A percentile compares a stretch with the other conserved stretches of the same genome.
phyloP scores from a whole-genome alignment of 169 alveolate genomes.

The Cryptosporidium canis region DNA sequence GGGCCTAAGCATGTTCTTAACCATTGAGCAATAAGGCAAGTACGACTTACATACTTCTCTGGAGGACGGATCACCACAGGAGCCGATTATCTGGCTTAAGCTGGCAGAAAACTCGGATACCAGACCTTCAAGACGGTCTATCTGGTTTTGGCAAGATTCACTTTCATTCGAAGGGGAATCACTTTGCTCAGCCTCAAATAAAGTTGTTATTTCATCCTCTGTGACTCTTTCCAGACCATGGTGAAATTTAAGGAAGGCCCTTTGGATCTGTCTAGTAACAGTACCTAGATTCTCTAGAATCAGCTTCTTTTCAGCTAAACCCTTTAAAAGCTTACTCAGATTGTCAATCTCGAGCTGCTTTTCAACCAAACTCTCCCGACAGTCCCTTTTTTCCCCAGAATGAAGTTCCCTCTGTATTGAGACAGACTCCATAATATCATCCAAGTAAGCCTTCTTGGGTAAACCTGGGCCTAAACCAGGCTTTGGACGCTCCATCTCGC shows the following conservation, averaged over 20 bases:
- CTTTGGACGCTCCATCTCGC: background rate
- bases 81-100: background rate
- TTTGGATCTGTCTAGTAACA: background rate
- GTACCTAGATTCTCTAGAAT: background rate
- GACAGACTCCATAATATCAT: slow-evolving; percentile 4
- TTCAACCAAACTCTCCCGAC: background rate
- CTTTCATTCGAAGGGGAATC: background rate
- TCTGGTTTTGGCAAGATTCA: background rate
- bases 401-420: background rate
- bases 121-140: background rate
- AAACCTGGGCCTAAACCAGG: background rate
- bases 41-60: slow-evolving; percentile 20
- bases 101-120: background rate
- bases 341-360: background rate
- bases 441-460: background rate
- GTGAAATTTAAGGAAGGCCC: background rate
- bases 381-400: background rate
- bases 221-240: background rate
- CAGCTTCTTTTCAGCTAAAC: background rate
- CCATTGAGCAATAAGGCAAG: slow-evolving; percentile 24
- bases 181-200: background rate
- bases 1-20: background rate
- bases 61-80: slow-evolving; percentile 1
- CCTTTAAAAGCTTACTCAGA: too few relatives aligned
- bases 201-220: slow-evolving; percentile 12